phyloP scores from a whole-genome alignment of 75 land plant genomes.

The Larix kaempferi region DNA sequence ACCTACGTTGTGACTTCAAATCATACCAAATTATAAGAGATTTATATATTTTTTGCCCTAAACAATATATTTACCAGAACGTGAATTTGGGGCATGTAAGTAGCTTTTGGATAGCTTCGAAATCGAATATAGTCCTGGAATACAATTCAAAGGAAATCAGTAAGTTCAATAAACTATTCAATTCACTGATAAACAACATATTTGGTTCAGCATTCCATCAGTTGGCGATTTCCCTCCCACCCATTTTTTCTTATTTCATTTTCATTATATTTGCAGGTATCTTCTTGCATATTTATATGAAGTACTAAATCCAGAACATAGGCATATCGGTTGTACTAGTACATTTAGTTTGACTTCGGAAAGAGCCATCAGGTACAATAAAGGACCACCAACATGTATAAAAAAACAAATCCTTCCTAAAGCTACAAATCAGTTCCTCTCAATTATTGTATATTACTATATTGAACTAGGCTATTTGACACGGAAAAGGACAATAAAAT shows the following conservation, averaged over 20 bases:
- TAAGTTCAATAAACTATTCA: no score
- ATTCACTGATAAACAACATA: not conserved
- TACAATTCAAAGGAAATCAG: not conserved
- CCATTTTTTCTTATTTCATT: not conserved
- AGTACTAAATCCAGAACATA: not conserved
- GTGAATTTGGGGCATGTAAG: slow-evolving; percentile 82
- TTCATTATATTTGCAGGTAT: not conserved
- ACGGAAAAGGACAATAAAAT: no score
- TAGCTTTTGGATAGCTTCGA: slow-evolving; percentile 79
- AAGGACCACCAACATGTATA: not conserved
- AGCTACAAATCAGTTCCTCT: no score
- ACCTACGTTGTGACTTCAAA: not conserved
- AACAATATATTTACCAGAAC: slow-evolving; percentile 64
- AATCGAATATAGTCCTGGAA: slow-evolving; percentile 89
- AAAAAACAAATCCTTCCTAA: not conserved
- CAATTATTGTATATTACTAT: no score
- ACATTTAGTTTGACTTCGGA: not conserved
- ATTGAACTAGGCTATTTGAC: no score
- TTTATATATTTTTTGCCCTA: not conserved
- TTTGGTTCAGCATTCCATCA: not conserved
- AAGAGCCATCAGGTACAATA: not conserved
- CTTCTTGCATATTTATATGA: not conserved
- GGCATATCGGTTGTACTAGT: not conserved
- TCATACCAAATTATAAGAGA: not conserved
- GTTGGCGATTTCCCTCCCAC: not conserved